phyloP scores from a whole-genome alignment of 495 filamentous ascomycete species.

The Elasticomyces elasticus region DNA sequence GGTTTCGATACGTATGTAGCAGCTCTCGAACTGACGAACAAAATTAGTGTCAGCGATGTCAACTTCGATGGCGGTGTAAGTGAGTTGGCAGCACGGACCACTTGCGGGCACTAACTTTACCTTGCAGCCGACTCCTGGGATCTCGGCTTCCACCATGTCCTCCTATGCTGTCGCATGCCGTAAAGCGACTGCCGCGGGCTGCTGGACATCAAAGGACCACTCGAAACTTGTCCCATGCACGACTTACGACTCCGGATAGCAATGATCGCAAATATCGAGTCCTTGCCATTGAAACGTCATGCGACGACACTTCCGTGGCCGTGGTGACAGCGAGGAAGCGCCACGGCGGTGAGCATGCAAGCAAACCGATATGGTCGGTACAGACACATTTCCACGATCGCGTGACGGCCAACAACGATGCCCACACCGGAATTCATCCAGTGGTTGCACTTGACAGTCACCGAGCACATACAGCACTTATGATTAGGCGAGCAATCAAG shows the following conservation, averaged over 20 bases:
- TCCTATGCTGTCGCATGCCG: neutral
- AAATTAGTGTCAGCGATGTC: too few relatives aligned
- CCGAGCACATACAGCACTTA: constrained; percentile 50
- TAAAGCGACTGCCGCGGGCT: neutral
- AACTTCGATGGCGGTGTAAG: too few relatives aligned
- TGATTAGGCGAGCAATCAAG: constrained; percentile 55
- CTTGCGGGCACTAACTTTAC: neutral
- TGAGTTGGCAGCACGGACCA: neutral
- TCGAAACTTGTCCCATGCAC: too few relatives aligned
- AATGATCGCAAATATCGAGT: neutral
- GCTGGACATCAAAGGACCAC: neutral
- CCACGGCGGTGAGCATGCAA: neutral
- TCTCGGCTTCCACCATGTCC: neutral
- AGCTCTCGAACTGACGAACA: too few relatives aligned
- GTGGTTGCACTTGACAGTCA: constrained; percentile 63
- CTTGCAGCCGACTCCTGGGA: neutral
- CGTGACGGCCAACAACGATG: constrained; percentile 63
- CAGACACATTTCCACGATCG: constrained; percentile 70
- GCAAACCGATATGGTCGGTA: neutral
- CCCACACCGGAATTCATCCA: constrained; percentile 70
- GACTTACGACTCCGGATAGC: neutral
- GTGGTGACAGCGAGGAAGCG: constrained; percentile 42
- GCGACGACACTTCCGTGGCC: constrained; percentile 90
- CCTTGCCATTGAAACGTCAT: constrained; percentile 92
- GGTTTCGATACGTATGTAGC: too few relatives aligned